These are phyloP conservation scores for Colletotrichum euphorbiae DNA, from an alignment of 2,329 filamentous ascomycete species.

Conservation along the genomic window DNA sequence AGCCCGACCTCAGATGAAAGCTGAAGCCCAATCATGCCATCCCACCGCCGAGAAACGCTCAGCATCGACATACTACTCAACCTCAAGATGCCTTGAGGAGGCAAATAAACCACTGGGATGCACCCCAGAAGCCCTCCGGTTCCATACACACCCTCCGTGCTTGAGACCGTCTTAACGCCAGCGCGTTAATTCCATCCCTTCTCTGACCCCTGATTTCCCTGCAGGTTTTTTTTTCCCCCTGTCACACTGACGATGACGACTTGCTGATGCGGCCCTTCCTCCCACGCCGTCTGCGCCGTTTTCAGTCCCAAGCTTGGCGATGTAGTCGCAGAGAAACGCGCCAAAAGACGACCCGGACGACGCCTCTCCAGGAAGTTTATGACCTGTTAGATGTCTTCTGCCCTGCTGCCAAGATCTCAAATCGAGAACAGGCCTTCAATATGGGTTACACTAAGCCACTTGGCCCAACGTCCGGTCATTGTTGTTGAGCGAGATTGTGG, in stretches of 20 bases:
- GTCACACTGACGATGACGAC: slow-evolving; percentile 21
- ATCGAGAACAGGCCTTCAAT: background rate
- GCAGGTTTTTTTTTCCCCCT: background rate
- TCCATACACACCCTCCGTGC: slow-evolving; percentile 30
- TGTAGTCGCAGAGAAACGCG: too few relatives aligned
- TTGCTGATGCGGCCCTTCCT: slow-evolving; percentile 23
- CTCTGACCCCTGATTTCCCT: slow-evolving; percentile 8
- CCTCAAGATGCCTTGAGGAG: slow-evolving; percentile 2
- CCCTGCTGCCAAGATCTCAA: slow-evolving; percentile 2
- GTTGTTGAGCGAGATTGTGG: slow-evolving; percentile 4
- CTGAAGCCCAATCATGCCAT: slow-evolving; percentile 15
- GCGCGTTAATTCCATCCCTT: slow-evolving; percentile 28
- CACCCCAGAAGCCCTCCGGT: slow-evolving; percentile 19
- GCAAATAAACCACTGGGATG: slow-evolving; percentile 11
- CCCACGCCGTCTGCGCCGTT: background rate
- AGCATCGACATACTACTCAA: slow-evolving; percentile 19
- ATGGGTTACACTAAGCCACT: background rate
- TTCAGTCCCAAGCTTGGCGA: too few relatives aligned
- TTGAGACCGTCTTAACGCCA: slow-evolving; percentile 31
- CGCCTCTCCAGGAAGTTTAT: background rate
- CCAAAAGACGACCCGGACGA: background rate
- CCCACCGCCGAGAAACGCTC: background rate
- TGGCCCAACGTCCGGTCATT: background rate
- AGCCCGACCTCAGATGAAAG: slow-evolving; percentile 29
- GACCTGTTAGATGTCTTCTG: background rate